These are phyloP conservation scores for Trichoderma harzianum DNA, from an alignment of 2,329 filamentous ascomycete genomes.

Conservation along the genomic window DNA sequence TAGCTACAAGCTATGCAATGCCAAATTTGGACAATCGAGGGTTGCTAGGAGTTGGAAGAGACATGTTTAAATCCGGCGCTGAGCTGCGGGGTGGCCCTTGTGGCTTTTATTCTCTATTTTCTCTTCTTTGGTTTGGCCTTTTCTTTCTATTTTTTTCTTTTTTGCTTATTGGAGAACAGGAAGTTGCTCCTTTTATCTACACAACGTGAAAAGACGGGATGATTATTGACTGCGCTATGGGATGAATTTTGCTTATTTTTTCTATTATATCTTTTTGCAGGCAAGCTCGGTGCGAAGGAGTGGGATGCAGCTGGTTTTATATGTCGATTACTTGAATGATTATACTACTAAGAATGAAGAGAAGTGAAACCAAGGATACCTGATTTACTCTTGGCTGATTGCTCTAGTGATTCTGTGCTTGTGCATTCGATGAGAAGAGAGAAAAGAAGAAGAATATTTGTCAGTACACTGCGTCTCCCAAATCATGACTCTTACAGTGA, in stretches of 20 bases:
- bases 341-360: constrained; percentile 12
- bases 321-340: constrained; percentile 12
- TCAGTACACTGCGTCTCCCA: background rate
- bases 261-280: background rate
- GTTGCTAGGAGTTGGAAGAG: constrained; percentile 32
- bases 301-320: background rate
- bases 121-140: background rate
- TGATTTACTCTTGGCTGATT: background rate
- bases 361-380: constrained; percentile 3
- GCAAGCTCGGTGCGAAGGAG: background rate
- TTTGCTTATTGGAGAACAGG: constrained; percentile 9
- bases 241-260: constrained; percentile 1
- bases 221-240: constrained; percentile 9
- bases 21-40: constrained; percentile 24
- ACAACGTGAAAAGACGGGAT: constrained; percentile 13
- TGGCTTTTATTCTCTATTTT: constrained; percentile 15
- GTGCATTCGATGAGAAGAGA: background rate
- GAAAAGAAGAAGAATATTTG: background rate
- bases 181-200: constrained; percentile 5
- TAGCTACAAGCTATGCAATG: constrained; percentile 23
- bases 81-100: constrained; percentile 22
- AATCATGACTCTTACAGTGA: background rate
- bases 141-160: background rate
- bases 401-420: background rate
- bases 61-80: constrained; percentile 27